Conservation (phyloP, 2,329 filamentous ascomycete species). For the Tolypocladium guangdongense region DNA sequence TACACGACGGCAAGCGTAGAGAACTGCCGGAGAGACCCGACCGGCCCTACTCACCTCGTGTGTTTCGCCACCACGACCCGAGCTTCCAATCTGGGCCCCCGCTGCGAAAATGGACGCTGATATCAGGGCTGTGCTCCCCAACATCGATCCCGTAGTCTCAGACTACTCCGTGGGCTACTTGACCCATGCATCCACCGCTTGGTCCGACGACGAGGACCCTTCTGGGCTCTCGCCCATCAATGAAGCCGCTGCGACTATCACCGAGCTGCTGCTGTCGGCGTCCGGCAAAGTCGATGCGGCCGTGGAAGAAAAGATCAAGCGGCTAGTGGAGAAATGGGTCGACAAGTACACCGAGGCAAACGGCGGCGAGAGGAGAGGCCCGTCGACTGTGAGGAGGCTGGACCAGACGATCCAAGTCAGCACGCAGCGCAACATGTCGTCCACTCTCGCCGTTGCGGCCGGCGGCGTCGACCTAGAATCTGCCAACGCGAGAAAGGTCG, state of each 20-base stretch:
- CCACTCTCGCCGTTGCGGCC: slow-evolving; percentile 78
- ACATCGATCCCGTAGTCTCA: slow-evolving; percentile 78
- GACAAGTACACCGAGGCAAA: slow-evolving; percentile 65
- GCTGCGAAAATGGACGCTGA: slow-evolving; percentile 64
- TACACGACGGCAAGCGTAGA: not conserved
- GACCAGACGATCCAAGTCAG: slow-evolving; percentile 94
- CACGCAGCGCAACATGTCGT: slow-evolving; percentile 90
- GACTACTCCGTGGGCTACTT: slow-evolving; percentile 93
- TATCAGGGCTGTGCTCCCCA: slow-evolving; percentile 72
- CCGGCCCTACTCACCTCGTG: not conserved
- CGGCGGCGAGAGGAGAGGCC: slow-evolving; percentile 59
- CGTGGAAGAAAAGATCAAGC: slow-evolving; percentile 67
- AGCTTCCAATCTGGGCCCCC: not conserved
- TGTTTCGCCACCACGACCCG: not conserved
- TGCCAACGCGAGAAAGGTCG: slow-evolving; percentile 83
- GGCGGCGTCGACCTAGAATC: slow-evolving; percentile 87
- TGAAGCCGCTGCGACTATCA: slow-evolving; percentile 75
- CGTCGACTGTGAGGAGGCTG: slow-evolving; percentile 69
- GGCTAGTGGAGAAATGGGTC: slow-evolving; percentile 84
- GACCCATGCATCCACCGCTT: slow-evolving; percentile 80
- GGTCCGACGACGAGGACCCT: slow-evolving; percentile 61
- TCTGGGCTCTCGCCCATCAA: slow-evolving; percentile 63
- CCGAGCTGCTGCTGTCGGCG: slow-evolving; percentile 86
- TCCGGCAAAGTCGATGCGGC: slow-evolving; percentile 66
- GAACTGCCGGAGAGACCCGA: not conserved